phyloP scores from a whole-genome alignment of 345 rosid genomes.

The Microcos paniculata region DNA sequence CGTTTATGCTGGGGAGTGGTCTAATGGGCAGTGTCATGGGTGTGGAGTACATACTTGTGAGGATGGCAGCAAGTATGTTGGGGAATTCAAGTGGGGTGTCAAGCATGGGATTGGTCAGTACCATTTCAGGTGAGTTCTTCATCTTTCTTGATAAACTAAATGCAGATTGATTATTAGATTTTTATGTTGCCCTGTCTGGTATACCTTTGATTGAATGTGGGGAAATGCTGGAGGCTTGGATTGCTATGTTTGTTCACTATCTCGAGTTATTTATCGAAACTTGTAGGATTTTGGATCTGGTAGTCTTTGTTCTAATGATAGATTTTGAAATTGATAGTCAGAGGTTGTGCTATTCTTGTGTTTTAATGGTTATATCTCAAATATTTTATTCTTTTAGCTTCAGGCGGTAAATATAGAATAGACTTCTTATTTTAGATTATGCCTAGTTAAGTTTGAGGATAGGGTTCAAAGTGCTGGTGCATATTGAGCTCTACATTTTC shows the following conservation, averaged over 20 bases:
- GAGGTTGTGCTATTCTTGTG: background rate
- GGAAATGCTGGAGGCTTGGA: background rate
- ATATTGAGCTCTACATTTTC: background rate
- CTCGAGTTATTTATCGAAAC: background rate
- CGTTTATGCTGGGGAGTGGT: slow-evolving; percentile 90
- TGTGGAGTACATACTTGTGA: slow-evolving; percentile 75
- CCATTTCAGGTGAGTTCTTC: slow-evolving; percentile 67
- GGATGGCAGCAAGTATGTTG: slow-evolving; percentile 76
- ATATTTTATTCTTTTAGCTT: background rate
- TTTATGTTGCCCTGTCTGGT: background rate
- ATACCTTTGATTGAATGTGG: background rate
- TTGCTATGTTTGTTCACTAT: background rate
- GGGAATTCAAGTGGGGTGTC: slow-evolving; percentile 90
- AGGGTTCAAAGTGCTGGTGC: background rate
- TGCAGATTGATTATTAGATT: background rate
- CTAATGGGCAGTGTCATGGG: slow-evolving; percentile 85
- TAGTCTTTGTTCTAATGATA: background rate
- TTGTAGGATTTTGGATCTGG: background rate
- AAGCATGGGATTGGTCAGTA: slow-evolving; percentile 86
- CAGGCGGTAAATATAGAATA: background rate
- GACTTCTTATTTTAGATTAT: background rate
- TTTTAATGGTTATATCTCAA: background rate
- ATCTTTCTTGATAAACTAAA: background rate
- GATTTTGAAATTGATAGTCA: slow-evolving; percentile 1
- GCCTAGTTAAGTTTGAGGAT: background rate